Evolutionary conservation across 2,329 filamentous ascomycete genomes (phyloP), one percentile per base, ranked within the genome.

Genomic region (Aspergillus ustus): DNA sequence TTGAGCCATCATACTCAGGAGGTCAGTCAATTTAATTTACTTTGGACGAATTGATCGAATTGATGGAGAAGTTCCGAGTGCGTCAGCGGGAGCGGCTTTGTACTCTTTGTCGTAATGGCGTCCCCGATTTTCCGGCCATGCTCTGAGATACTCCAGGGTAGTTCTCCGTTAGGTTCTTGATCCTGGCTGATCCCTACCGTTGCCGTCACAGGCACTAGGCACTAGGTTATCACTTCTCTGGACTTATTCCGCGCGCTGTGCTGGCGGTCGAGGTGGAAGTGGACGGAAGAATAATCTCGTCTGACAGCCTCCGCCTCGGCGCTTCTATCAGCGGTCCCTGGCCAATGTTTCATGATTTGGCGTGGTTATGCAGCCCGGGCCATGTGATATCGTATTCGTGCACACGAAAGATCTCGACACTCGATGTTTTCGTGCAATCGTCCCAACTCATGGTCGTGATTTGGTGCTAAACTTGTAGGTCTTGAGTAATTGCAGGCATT

Each of bases 151-250:
- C 53, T 58, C 20, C 25, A 25, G 25, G 25, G 44, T 52, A 48
- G 49, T 60, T 13, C 17, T 45, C 45, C 37, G 48, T 52, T 52
- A 64, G 62, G 60, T 62, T 65, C 59, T 63, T 66, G 64, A 66
- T 61, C 63, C 64, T 65, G 61, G 66, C 44, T 57, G 64, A 67
- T 67, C 66, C 63, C 64, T 63, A 48, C 63, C 64, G 48, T 63
- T 55, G 62, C 60, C 51, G 61, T 66, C 61, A 59, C n/a, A 59
- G 55, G 52, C 62, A 61, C 56, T 57, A 43, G 50, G 49, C 49
- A 49, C 49, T 37, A 53, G 44, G 48, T 31, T 57, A 57, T 57
- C 62, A 34, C 50, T 40, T 46, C 49, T 50, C 31, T 49, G 43
- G 20, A 37, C 3, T 40, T 43, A 54, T 57, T 50, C 50, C 51